These are phyloP conservation scores for Colletotrichum chrysophilum DNA, from an alignment of 2,329 filamentous ascomycete genomes.

Conservation along the genomic window DNA sequence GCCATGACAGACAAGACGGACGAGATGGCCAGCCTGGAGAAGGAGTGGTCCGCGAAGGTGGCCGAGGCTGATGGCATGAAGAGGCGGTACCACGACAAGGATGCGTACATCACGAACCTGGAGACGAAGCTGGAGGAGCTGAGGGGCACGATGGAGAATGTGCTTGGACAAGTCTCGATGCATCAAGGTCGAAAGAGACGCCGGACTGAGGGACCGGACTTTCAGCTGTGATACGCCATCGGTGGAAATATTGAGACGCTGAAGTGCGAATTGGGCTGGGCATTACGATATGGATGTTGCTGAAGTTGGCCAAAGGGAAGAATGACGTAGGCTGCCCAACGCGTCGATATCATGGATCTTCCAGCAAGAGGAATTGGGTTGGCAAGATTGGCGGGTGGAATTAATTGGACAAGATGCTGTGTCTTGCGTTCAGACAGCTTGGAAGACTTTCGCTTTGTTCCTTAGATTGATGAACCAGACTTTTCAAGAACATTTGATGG, in stretches of 20 bases:
- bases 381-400: neutral
- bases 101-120: neutral
- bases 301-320: neutral
- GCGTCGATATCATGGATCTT: neutral
- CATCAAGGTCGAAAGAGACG: neutral
- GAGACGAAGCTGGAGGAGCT: conserved; percentile 2
- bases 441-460: neutral
- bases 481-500: rapidly evolving
- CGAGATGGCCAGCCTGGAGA: neutral
- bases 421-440: neutral
- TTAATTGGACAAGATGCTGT: neutral
- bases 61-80: neutral
- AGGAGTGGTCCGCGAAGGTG: neutral
- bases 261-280: neutral
- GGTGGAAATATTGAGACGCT: neutral
- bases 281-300: too few relatives aligned
- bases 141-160: neutral
- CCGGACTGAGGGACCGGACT: neutral
- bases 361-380: neutral
- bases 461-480: neutral
- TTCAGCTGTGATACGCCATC: neutral
- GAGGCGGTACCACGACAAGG: neutral
- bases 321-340: rapidly evolving
- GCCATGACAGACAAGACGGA: neutral
- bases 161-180: neutral